Base-by-base conservation (phyloP, 768 basidiomycete genomes). In the Pisolithus sp. region DNA sequence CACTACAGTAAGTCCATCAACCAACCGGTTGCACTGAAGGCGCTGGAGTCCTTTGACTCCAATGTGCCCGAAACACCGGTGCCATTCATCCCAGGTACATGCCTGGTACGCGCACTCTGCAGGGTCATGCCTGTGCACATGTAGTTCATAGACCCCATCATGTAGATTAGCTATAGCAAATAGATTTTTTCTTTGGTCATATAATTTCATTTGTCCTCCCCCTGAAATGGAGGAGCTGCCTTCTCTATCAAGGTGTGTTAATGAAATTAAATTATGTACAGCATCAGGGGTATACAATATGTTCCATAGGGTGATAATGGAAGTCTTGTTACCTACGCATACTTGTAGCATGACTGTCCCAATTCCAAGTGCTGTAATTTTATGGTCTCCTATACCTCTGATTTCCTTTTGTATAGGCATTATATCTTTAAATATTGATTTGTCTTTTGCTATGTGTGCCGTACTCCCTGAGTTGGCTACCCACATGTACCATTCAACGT, bases 221-320 rank as follows among this genome's bases (percentile, higher is more conserved):
- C 5, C 24, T 3, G 34, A 3, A 7, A 38, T 51, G 9, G 5
- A 40, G 20, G 3, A 46, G 7, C 47, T 39, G 1, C 51, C 37
- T 2, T 34, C 20, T 2, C 2, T 2, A 18, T 53, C 48, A 0
- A 52, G 15, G 2, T 28, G 8, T 0, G 18, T 36, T 1, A 56
- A 23, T 2, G 54, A 56, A 0, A 52, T 2, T n/a, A 56, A 13
- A 20, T 56, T 56, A 20, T 52, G 26, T 5, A 7, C 13, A 4
- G 54, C 48, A 7, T 36, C 34, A 7, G 54, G 54, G 1, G 46
- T 48, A n/a, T 52, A 8, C 6, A 51, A 20, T 2, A 37, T 20
- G 5, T 51, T n/a, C 4, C 3, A 5, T 37, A 45, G 15, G 39
- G n/a, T 17, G 7, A 41, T 18, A 3, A 41, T 20, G n/a, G n/a